A percentile compares a stretch with the other conserved stretches of the same genome.
These are phyloP conservation scores for Neofusicoccum laricinum DNA, from an alignment of 2,329 filamentous ascomycete species.

Conservation along the genomic window DNA sequence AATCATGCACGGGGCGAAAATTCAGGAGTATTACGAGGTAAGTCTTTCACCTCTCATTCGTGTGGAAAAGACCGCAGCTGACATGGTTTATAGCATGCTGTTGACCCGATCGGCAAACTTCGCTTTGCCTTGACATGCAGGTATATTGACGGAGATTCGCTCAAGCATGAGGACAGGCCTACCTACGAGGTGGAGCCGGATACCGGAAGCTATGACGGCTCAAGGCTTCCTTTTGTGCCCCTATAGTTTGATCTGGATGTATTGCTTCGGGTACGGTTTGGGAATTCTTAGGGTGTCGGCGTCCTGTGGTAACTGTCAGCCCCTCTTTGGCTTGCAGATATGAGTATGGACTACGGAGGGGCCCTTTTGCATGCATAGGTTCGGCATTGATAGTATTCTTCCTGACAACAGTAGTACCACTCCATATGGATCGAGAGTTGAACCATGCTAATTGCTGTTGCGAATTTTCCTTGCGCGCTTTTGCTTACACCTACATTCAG, in stretches of 20 bases:
- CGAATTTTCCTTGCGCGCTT: too few relatives aligned
- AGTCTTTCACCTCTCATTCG: not conserved
- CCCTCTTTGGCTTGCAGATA: too few relatives aligned
- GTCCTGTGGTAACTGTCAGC: too few relatives aligned
- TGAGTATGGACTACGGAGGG: too few relatives aligned
- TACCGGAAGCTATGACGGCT: constrained; percentile 35
- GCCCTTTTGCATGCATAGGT: too few relatives aligned
- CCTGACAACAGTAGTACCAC: too few relatives aligned
- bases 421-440: too few relatives aligned
- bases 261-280: too few relatives aligned
- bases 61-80: not conserved
- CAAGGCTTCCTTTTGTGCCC: not conserved
- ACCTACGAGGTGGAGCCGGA: constrained; percentile 37
- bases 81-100: constrained; percentile 41
- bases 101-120: constrained; percentile 50
- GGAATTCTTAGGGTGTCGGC: too few relatives aligned
- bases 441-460: too few relatives aligned
- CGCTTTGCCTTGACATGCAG: constrained; percentile 59
- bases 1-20: constrained; percentile 59
- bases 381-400: too few relatives aligned
- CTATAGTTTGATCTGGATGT: not conserved
- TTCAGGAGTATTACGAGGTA: constrained; percentile 58
- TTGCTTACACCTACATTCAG: too few relatives aligned
- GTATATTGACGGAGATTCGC: constrained; percentile 47
- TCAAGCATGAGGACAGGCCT: constrained; percentile 39